phyloP scores from a whole-genome alignment of 208 protist species.

The Leishmania braziliensis region DNA sequence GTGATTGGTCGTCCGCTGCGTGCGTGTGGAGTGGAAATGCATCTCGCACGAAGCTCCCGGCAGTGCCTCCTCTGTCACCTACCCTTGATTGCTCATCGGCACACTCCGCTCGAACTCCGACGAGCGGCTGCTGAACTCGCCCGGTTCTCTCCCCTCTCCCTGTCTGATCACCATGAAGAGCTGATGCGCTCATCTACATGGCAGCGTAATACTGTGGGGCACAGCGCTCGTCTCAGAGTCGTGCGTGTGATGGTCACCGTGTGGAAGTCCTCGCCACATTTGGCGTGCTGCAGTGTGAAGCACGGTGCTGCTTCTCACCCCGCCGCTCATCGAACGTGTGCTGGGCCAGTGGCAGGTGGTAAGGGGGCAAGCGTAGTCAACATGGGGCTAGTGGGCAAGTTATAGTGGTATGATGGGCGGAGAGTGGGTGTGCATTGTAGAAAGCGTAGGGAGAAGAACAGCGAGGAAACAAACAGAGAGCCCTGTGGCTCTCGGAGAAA shows the following conservation, averaged over 20 bases:
- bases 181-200: neutral
- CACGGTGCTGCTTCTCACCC: neutral
- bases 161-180: neutral
- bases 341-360: neutral
- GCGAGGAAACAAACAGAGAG: neutral
- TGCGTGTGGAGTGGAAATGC: neutral
- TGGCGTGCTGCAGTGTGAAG: neutral
- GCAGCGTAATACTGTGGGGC: neutral
- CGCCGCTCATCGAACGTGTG: neutral
- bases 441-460: neutral
- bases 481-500: too few species aligned
- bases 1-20: neutral
- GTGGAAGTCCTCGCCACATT: neutral
- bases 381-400: neutral
- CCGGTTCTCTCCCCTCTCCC: neutral
- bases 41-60: neutral
- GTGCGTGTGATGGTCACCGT: neutral
- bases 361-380: neutral
- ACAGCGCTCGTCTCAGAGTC: neutral
- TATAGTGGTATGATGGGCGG: neutral
- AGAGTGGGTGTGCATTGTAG: neutral
- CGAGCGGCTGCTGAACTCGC: neutral
- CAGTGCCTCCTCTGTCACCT: neutral
- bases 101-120: neutral
- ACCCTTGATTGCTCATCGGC: neutral